Base-by-base conservation (phyloP, 2,329 filamentous ascomycete genomes). In the Colletotrichum musae region DNA sequence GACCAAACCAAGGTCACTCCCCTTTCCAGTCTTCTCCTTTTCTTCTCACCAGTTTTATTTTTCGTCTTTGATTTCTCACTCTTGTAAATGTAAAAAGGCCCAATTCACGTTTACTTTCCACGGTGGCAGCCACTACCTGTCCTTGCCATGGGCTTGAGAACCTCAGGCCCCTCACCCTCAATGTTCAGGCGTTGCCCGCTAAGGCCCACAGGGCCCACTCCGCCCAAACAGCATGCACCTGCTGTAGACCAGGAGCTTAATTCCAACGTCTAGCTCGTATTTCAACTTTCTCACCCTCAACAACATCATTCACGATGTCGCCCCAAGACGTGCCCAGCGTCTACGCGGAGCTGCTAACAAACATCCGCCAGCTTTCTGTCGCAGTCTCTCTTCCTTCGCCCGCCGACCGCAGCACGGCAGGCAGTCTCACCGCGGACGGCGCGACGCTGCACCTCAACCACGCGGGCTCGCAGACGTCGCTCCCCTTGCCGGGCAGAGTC, bases 271-370 rank as follows among this genome's bases (percentile, higher is more conserved):
- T 59, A 41, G n/a, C 15, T 45, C 58, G 32, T 13, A 43, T 48
- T 47, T 45, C 21, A 32, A 47, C 39, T 48, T 18, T 39, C 10
- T 2, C 63, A 54, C 21, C n/a, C 28, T 41, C 28, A 26, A 7
- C 18, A 13, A 21, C n/a, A 15, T 36, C 50, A 24, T 32, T 39
- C 50, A 39, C 57, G 9, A 70, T 70, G 67, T 13, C 57, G n/a
- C 57, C 67, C 7, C 60, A 41, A 10, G n/a, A 59, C 47, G 26
- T 13, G 48, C 67, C 51, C 12, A 57, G 78, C 2, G 82, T 92
- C 24, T 92, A 92, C 75, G 89, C 90, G 5, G 91, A 93, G 79
- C 83, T 92, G 1, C 84, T 92, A 3, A 81, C 86, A 32, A 91
- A 92, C 69, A 90, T 93, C 72, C 84, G 87, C 50, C 89, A 91